Base-by-base conservation (phyloP, 2,329 filamentous ascomycete species). In the Colletotrichum sp. region DNA sequence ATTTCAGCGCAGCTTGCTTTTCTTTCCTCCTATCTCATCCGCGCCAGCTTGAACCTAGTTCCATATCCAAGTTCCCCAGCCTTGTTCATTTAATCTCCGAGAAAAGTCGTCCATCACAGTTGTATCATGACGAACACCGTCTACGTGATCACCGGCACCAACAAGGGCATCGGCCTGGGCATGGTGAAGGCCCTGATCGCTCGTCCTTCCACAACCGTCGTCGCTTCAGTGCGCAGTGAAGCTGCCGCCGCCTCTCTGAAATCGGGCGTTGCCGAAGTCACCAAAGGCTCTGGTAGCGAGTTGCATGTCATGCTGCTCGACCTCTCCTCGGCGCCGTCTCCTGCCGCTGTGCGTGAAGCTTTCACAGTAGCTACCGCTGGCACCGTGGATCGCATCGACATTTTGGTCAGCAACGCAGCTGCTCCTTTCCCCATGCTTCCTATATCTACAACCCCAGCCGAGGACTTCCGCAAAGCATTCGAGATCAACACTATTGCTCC, bases 331-430 rank as follows among this genome's bases (percentile, higher is more conserved):
- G 83, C 83, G 12, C 76, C 83, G 3, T 52, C 81, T 3, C 74
- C 78, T 3, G 32, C 68, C 16, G 26, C 76, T 6, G 76, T 81
- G 3, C 75, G 73, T 5, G 62, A 74, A 10, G 79, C 84, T 3
- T 80, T 79, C 8, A 74, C 69, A 3, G 82, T 81, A 13, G 75
- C 84, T 5, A 69, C 79, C 13, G 76, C 10, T 2, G 77, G 84
- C 6, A 78, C 81, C 14, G 71, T 89, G 77, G 77, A 78, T 16
- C 79, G 83, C 21, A 79, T 91, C n/a, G 89, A 91, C 59, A 79
- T 89, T 8, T 83, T 91, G 5, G 85, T 91, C 75, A 87, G 87
- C 73, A 91, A 91, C 75, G 89, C 89, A 0, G 89, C 85, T 4
- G 84, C 86, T 24, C 79, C 78, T 16, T 79, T 80, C 12, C 78